phyloP scores from a whole-genome alignment of 2,329 filamentous ascomycete genomes.

The Exserohilum turcica region DNA sequence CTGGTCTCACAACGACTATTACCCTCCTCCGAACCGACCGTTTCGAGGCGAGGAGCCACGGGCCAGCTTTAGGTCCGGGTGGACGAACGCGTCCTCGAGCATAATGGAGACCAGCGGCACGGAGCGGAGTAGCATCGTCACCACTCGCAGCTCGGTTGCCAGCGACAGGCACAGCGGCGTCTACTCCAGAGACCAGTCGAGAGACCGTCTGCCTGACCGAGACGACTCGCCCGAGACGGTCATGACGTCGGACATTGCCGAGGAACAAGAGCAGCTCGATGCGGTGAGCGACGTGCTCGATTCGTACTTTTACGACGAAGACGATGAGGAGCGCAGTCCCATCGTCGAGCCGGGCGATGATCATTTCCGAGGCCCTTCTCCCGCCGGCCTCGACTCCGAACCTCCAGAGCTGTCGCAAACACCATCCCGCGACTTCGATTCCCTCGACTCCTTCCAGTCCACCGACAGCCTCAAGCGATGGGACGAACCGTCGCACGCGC shows the following conservation, averaged over 20 bases:
- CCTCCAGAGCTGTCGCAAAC: slow-evolving; percentile 34
- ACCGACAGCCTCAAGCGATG: slow-evolving; percentile 28
- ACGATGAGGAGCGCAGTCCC: slow-evolving; percentile 34
- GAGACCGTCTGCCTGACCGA: slow-evolving; percentile 32
- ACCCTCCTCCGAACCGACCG: slow-evolving; percentile 31
- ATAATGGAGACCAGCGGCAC: slow-evolving; percentile 66
- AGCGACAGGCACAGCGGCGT: slow-evolving; percentile 57
- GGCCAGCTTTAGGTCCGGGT: slow-evolving; percentile 64
- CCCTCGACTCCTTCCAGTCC: slow-evolving; percentile 33
- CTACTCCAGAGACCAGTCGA: slow-evolving; percentile 52
- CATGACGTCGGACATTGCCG: slow-evolving; percentile 29
- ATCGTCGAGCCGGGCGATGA: slow-evolving; percentile 13
- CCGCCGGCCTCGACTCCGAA: slow-evolving; percentile 26
- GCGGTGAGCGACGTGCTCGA: slow-evolving; percentile 64
- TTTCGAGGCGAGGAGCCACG: slow-evolving; percentile 53
- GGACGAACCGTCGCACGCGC: slow-evolving; percentile 17
- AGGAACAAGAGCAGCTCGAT: slow-evolving; percentile 54
- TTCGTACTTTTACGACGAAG: slow-evolving; percentile 63
- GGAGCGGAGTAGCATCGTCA: slow-evolving; percentile 80
- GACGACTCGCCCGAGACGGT: slow-evolving; percentile 40
- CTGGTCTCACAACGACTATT: slow-evolving; percentile 45
- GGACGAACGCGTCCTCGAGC: slow-evolving; percentile 64
- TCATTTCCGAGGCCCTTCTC: slow-evolving; percentile 23
- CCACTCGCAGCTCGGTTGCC: slow-evolving; percentile 73
- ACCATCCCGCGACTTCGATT: slow-evolving; percentile 35